A percentile compares a stretch with the other conserved stretches of the same genome.
These are phyloP conservation scores for Hypoxylon rickii DNA, from an alignment of 495 filamentous ascomycete genomes.

Conservation along the genomic window DNA sequence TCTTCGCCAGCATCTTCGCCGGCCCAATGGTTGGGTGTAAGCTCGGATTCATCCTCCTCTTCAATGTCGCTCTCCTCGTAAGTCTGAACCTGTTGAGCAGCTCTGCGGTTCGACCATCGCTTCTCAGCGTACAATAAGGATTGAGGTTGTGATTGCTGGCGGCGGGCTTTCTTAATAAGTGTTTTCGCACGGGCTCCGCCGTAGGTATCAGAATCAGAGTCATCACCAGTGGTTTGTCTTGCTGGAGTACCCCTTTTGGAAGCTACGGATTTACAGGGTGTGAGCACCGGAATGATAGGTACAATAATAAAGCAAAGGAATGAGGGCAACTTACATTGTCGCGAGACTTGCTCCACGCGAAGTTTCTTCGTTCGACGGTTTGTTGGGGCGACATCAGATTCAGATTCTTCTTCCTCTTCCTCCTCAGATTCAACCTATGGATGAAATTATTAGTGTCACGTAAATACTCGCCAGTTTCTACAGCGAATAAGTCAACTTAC, in stretches of 20 bases:
- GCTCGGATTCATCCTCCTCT: constrained; percentile 66
- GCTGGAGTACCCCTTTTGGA: constrained; percentile 69
- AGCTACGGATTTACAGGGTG: constrained; percentile 54
- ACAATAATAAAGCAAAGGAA: too few relatives aligned
- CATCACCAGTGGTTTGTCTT: constrained; percentile 61
- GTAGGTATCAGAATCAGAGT: constrained; percentile 74
- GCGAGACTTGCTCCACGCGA: constrained; percentile 55
- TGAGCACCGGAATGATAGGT: too few relatives aligned
- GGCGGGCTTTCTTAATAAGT: constrained; percentile 72
- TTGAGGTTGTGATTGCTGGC: constrained; percentile 63
- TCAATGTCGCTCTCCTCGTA: constrained; percentile 82
- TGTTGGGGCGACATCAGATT: constrained; percentile 62
- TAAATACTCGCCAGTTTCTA: background rate
- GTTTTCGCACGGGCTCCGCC: constrained; percentile 69
- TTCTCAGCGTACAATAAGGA: constrained; percentile 70
- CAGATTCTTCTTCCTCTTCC: constrained; percentile 71
- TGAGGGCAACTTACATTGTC: constrained; percentile 48
- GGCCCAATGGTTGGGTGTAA: constrained; percentile 67
- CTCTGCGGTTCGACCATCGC: constrained; percentile 88
- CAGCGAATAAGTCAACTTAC: constrained; percentile 43
- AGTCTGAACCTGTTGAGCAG: constrained; percentile 75
- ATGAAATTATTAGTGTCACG: constrained; percentile 30
- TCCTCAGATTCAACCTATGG: constrained; percentile 71
- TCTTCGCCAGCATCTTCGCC: constrained; percentile 65
- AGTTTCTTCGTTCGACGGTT: constrained; percentile 54